Evolutionary conservation across 805 yeast genomes (phyloP), one percentile per base, ranked within the genome.

Genomic region (Candida palmyrensis): DNA sequence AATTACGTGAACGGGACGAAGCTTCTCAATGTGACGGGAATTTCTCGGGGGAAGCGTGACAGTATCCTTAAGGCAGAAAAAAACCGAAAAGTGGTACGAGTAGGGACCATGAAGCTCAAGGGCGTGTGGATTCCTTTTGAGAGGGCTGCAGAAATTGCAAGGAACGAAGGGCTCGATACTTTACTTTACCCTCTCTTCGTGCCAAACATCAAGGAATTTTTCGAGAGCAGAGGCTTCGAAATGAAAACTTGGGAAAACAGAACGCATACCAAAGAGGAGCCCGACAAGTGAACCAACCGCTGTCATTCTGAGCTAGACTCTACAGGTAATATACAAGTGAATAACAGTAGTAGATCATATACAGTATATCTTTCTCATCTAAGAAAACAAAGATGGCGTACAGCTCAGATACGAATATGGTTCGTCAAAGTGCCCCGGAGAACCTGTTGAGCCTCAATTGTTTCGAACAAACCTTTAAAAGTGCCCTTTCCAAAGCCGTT

Each of bases 401-500:
- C n/a, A n/a, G n/a, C n/a, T n/a, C n/a, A n/a, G n/a, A n/a, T n/a
- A n/a, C n/a, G n/a, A n/a, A n/a, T n/a, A n/a, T n/a, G n/a, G n/a
- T n/a, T n/a, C n/a, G n/a, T n/a, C n/a, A 77, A 55, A 11, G 85
- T 85, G 1, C 95, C 95, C 32, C 95, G 71, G 32, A 57, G 48
- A 36, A 53, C 66, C 52, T 86, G 95, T 43, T 84, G 89, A n/a
- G 68, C 68, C 53, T 86, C 96, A 37, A 86, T 77, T 5, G 82
- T 75, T 49, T 85, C 89, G 49, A 83, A 86, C 24, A 87, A 60
- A 0, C 92, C 83, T 51, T 77, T 82, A 62, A 86, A 86, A 40
- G 88, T 86, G 2, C 95, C 95, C 31, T 87, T 87, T 1, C 95
- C 96, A 57, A 86, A 86, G 0, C 96, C 96, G 39, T 79, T 71